Percentiles rank a stretch among this genome's conserved stretches.
Evolutionary conservation across 2,329 filamentous ascomycete species (phyloP).

Genomic region (Chrysoporthe cubensis): DNA sequence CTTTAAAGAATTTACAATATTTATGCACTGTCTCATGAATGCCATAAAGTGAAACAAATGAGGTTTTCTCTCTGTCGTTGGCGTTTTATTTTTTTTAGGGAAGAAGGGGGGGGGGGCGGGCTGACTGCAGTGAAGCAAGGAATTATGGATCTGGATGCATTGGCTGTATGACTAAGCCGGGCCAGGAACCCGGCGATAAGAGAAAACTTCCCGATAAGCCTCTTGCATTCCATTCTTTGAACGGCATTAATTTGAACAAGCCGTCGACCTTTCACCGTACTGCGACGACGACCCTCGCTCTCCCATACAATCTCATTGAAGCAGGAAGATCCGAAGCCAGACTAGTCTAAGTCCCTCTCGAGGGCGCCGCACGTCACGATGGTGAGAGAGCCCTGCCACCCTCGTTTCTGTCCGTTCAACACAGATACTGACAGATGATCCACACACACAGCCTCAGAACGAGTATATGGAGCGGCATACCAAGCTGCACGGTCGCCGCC

Average conservation of each 20-base stretch:
- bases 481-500: constrained; percentile 55
- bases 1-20: too few relatives aligned
- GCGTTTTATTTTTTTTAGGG: neutral
- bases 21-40: too few relatives aligned
- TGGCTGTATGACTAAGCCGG: constrained; percentile 11
- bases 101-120: neutral
- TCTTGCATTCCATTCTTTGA: constrained; percentile 8
- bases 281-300: neutral
- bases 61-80: too few relatives aligned
- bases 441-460: constrained; percentile 70
- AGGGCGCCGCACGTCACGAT: constrained; percentile 24
- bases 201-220: constrained; percentile 20
- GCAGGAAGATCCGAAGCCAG: neutral
- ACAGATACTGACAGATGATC: constrained; percentile 26
- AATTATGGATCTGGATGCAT: neutral
- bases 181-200: constrained; percentile 13
- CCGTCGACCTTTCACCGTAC: neutral
- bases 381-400: constrained; percentile 13
- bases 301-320: neutral
- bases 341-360: constrained; percentile 20
- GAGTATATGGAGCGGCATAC: constrained; percentile 81
- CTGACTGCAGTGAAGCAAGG: too few relatives aligned
- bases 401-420: constrained; percentile 34
- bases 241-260: neutral
- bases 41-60: too few relatives aligned